Percentiles rank a stretch among this genome's conserved stretches.
Conservation (phyloP, 345 rosid genomes). For the Citrus cavaleriei region DNA sequence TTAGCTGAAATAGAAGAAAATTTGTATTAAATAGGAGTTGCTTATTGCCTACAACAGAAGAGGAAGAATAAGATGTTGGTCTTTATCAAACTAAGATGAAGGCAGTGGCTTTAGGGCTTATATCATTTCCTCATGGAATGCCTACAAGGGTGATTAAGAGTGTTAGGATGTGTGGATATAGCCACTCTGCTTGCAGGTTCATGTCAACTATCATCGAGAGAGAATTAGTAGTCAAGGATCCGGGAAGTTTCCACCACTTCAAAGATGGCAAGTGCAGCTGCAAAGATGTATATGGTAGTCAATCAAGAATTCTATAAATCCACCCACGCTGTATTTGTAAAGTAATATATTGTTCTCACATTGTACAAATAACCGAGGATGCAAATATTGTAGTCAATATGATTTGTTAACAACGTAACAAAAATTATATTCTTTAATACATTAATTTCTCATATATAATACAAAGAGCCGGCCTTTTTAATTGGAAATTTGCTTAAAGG, state of each 20-base stretch:
- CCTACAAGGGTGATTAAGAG: slow-evolving; percentile 21
- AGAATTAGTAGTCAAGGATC: slow-evolving; percentile 20
- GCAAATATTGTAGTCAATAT: not conserved
- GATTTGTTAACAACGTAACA: no score
- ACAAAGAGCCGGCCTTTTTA: not conserved
- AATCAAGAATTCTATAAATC: not conserved
- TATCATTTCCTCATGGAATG: slow-evolving; percentile 5
- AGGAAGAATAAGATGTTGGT: slow-evolving; percentile 16
- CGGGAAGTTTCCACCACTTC: slow-evolving; percentile 22
- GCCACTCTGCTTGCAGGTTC: slow-evolving; percentile 25
- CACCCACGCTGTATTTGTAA: no score
- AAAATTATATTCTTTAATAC: no score
- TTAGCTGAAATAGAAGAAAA: slow-evolving; percentile 14
- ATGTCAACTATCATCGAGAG: slow-evolving; percentile 21
- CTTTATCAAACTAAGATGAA: slow-evolving; percentile 23
- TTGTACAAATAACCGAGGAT: not conserved
- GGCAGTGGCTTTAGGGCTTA: slow-evolving; percentile 23
- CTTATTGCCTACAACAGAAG: slow-evolving; percentile 16
- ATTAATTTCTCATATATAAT: not conserved
- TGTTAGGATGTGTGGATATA: slow-evolving; percentile 19
- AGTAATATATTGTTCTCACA: no score
- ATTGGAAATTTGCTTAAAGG: not conserved
- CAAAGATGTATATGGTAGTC: slow-evolving; percentile 16
- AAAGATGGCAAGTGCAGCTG: slow-evolving; percentile 24
- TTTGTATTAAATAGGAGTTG: slow-evolving; percentile 11